phyloP scores from a whole-genome alignment of 2,329 filamentous ascomycete species.

The Rhinocladiella similis region DNA sequence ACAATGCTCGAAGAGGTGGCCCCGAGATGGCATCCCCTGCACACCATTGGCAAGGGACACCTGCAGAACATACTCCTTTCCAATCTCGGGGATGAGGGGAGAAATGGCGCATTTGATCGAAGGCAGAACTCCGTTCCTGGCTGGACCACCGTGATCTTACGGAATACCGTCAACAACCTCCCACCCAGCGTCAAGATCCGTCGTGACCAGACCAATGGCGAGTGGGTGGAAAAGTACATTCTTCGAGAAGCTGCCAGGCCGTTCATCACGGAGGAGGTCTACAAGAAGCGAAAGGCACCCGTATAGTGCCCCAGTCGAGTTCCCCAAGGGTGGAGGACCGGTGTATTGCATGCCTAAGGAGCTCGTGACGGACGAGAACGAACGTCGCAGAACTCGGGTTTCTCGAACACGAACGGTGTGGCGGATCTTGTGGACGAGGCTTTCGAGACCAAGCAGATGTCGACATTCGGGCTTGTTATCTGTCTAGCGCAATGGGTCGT shows the following conservation, averaged over 20 bases:
- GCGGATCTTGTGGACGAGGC: slow-evolving; percentile 38
- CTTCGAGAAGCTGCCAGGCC: slow-evolving; percentile 52
- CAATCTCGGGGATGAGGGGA: slow-evolving; percentile 45
- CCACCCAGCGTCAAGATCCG: slow-evolving; percentile 38
- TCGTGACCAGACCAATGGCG: slow-evolving; percentile 29
- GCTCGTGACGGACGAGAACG: slow-evolving; percentile 39
- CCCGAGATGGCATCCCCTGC: slow-evolving; percentile 43
- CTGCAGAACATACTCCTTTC: slow-evolving; percentile 43
- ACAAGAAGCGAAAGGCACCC: slow-evolving; percentile 52
- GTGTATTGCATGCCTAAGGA: slow-evolving; percentile 37
- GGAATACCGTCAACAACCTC: slow-evolving; percentile 33
- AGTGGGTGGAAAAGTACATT: slow-evolving; percentile 52
- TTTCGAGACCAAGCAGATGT: slow-evolving; percentile 38
- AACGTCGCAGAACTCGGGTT: slow-evolving; percentile 44
- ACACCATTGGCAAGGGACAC: slow-evolving; percentile 39
- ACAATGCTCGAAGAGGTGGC: slow-evolving; percentile 33
- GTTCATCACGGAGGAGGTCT: slow-evolving; percentile 55
- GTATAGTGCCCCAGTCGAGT: slow-evolving; percentile 49
- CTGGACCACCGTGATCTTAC: slow-evolving; percentile 36
- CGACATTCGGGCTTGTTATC: slow-evolving; percentile 40
- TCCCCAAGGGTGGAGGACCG: slow-evolving; percentile 43
- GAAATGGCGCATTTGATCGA: slow-evolving; percentile 39
- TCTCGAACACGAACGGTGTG: slow-evolving; percentile 39
- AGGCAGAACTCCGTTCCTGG: slow-evolving; percentile 34
- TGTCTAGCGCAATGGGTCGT: slow-evolving; percentile 47